These are phyloP conservation scores for Epithemia pelagica DNA, from an alignment of 108 stramenopile genomes.

Conservation along the genomic window DNA sequence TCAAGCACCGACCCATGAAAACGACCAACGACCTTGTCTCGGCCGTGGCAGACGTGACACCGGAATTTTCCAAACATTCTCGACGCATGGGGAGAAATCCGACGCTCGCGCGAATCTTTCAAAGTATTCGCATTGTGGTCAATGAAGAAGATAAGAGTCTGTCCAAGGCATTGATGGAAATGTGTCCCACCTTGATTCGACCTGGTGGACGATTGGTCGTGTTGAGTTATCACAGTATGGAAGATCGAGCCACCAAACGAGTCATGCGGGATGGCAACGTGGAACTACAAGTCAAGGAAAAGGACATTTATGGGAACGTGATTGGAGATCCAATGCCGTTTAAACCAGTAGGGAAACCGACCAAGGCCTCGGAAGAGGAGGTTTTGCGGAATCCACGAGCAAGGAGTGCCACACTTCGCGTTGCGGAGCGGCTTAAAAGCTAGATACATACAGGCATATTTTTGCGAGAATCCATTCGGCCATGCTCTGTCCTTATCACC, in stretches of 20 bases:
- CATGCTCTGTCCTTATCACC: too few species aligned
- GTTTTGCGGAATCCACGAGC: slow-evolving; percentile 65
- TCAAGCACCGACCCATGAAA: slow-evolving; percentile 55
- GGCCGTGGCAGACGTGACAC: slow-evolving; percentile 70
- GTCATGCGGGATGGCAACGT: slow-evolving; percentile 75
- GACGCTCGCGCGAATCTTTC: slow-evolving; percentile 82
- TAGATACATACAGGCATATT: too few species aligned
- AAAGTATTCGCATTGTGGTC: slow-evolving; percentile 85
- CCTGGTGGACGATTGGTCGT: slow-evolving; percentile 68
- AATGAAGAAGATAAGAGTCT: slow-evolving; percentile 83
- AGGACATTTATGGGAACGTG: slow-evolving; percentile 76
- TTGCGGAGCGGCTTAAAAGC: slow-evolving; percentile 61
- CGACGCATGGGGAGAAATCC: slow-evolving; percentile 70
- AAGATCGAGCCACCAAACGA: slow-evolving; percentile 85
- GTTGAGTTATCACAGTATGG: slow-evolving; percentile 91
- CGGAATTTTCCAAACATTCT: slow-evolving; percentile 57
- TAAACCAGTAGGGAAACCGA: slow-evolving; percentile 54
- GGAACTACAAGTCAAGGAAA: slow-evolving; percentile 15
- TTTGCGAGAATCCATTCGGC: too few species aligned
- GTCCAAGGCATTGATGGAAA: slow-evolving; percentile 52
- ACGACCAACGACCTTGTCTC: slow-evolving; percentile 73
- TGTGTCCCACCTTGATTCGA: slow-evolving; percentile 52
- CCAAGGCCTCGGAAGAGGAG: slow-evolving; percentile 71
- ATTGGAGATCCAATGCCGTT: slow-evolving; percentile 55
- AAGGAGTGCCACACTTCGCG: slow-evolving; percentile 72